Evolutionary conservation across 2,329 filamentous ascomycete genomes (phyloP).

Genomic region (Cercospora canescens): DNA sequence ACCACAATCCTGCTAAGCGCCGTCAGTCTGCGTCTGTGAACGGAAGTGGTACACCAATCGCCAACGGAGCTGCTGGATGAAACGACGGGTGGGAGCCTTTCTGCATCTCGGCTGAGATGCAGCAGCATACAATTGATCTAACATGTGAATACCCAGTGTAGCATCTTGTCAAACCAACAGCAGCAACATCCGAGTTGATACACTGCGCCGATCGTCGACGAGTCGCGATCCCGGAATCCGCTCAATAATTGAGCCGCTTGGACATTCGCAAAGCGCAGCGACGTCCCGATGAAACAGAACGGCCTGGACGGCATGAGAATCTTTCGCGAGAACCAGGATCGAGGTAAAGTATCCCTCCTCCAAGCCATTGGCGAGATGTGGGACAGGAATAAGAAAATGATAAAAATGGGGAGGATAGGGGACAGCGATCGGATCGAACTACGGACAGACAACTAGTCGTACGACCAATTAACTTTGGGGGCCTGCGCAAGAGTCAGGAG

Average conservation of each 20-base stretch:
- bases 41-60: slow-evolving; percentile 20
- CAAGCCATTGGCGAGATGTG: not conserved
- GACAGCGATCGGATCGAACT: not conserved
- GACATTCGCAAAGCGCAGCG: not conserved
- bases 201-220: not conserved
- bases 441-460: not conserved
- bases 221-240: not conserved
- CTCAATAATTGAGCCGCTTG: not conserved
- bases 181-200: not conserved
- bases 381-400: not conserved
- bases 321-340: not conserved
- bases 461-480: not conserved
- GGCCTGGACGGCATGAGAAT: not conserved
- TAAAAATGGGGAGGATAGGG: not conserved
- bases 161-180: not conserved
- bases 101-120: slow-evolving; percentile 4
- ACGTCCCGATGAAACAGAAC: not conserved
- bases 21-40: slow-evolving; percentile 28
- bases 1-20: slow-evolving; percentile 36
- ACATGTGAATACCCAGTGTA: slow-evolving; percentile 10
- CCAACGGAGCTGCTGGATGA: slow-evolving; percentile 24
- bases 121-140: slow-evolving; percentile 6
- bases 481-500: not conserved
- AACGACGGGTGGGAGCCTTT: not conserved
- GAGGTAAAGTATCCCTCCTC: slow-evolving; percentile 9